Base-by-base conservation (phyloP, 352 stramenopile species). In the Saprolegnia diclina region DNA sequence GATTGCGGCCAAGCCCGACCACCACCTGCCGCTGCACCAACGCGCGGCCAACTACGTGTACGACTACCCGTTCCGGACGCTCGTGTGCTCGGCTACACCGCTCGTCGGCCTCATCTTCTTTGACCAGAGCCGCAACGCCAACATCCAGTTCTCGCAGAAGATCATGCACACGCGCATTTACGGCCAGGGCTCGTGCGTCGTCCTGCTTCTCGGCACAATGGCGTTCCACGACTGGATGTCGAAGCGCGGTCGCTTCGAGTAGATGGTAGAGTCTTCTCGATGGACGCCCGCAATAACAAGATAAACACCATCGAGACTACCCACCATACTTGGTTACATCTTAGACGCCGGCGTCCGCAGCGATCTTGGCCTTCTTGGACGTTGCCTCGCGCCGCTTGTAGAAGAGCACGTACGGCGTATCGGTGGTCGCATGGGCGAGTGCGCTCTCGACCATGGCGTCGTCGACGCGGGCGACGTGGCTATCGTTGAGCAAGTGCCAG, bases 101-200 rank as follows among this genome's bases (percentile, higher is more conserved):
- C 68, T 91, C 10, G 85, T 94, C 0, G 83, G 81, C 29, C 75
- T 81, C 56, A 94, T 94, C 67, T 92, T 81, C 73, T 68, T 76
- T 21, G 84, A 79, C 64, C 85, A 94, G 74, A 75, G 76, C 61
- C 70, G 80, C 48, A 92, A 94, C 76, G 84, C 76, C 72, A 76
- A 76, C 57, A 87, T 94, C 72, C 76, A 78, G 45, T 50, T 72
- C 6, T 92, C 85, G 63, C 85, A 94, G 76, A 81, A 91, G 83
- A 87, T 94, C 73, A 94, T 94, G 85, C 79, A 91, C 76, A 89
- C 85, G 53, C 83, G 85, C 64, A 88, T 94, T 61, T 94, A 94
- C 75, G 83, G 85, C 56, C 85, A 94, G 59, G 77, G 74, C n/a
- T 74, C 81, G 0, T 80, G 91, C 0, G 82, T 94, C 2, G 73